Percentiles rank a stretch among this genome's conserved stretches.
phyloP scores from a whole-genome alignment of 2,329 filamentous ascomycete genomes.

The Microdochium nivale region DNA sequence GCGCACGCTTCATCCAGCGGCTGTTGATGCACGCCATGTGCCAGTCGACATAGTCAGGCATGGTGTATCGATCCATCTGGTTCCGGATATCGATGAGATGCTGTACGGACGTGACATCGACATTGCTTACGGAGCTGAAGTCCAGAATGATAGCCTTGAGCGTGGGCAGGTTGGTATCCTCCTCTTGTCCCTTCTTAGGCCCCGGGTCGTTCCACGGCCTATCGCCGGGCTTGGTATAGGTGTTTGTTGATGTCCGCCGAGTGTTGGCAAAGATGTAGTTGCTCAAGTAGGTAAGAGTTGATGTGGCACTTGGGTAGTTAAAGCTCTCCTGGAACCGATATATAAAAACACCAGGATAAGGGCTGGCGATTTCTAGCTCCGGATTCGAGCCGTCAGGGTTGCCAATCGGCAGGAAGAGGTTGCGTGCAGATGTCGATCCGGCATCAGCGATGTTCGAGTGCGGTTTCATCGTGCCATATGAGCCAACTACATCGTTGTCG shows the following conservation, averaged over 20 bases:
- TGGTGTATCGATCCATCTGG: conserved; percentile 77
- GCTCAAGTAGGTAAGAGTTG: conserved; percentile 74
- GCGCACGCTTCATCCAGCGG: conserved; percentile 86
- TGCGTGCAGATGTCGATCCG: conserved; percentile 47
- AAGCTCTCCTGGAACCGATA: conserved; percentile 93
- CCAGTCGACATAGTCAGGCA: conserved; percentile 82
- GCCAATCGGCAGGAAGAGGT: conserved; percentile 79
- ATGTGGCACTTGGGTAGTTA: conserved; percentile 90
- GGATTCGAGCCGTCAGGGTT: conserved; percentile 91
- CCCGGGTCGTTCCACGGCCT: conserved; percentile 94
- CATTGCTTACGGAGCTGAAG: conserved; percentile 87
- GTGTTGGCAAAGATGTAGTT: conserved; percentile 62
- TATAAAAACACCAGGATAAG: conserved; percentile 90
- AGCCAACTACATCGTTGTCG: conserved; percentile 38
- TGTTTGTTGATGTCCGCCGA: conserved; percentile 63
- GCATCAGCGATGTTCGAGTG: conserved; percentile 19
- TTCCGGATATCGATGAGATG: conserved; percentile 90
- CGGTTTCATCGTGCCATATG: conserved; percentile 47
- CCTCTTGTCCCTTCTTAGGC: conserved; percentile 43
- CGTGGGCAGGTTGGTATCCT: conserved; percentile 48
- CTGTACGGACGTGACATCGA: conserved; percentile 89
- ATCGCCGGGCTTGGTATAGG: conserved; percentile 61
- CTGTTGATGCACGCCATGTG: conserved; percentile 93
- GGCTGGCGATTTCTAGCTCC: conserved; percentile 65
- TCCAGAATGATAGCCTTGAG: conserved; percentile 89